Conservation (phyloP, 2,329 filamentous ascomycete species). For the Blastomyces gilchristii region DNA sequence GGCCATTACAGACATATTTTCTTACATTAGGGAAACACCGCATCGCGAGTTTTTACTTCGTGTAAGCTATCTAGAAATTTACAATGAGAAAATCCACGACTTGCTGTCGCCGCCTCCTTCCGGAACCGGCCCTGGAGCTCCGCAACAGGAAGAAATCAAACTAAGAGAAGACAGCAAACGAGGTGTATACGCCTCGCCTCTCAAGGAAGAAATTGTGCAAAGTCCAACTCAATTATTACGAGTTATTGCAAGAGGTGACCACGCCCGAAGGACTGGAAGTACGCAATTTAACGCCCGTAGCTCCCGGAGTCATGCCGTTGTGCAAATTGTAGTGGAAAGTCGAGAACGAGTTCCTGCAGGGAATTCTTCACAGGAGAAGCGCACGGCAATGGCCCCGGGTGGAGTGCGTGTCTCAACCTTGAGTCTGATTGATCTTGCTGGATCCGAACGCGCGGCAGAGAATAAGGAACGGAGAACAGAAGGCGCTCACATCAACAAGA, state of each 20-base stretch:
- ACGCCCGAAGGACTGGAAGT: slow-evolving; percentile 79
- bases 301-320: slow-evolving; percentile 94
- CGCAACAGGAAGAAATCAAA: slow-evolving; percentile 83
- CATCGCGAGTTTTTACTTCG: slow-evolving; percentile 86
- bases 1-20: slow-evolving; percentile 97
- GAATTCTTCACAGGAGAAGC: slow-evolving; percentile 46
- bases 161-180: slow-evolving; percentile 91
- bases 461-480: slow-evolving; percentile 88
- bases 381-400: slow-evolving; percentile 63
- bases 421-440: slow-evolving; percentile 90
- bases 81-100: slow-evolving; percentile 96
- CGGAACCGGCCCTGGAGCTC: slow-evolving; percentile 42
- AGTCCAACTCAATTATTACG: slow-evolving; percentile 89
- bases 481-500: slow-evolving; percentile 98
- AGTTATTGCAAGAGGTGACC: slow-evolving; percentile 89
- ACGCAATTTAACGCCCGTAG: slow-evolving; percentile 96
- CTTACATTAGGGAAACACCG: slow-evolving; percentile 94
- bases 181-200: slow-evolving; percentile 86
- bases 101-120: slow-evolving; percentile 63
- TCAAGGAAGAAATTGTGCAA: slow-evolving; percentile 98
- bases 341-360: slow-evolving; percentile 65
- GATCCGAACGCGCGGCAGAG: slow-evolving; percentile 91
- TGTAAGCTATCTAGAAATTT: slow-evolving; percentile 97
- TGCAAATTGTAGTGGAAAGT: slow-evolving; percentile 97
- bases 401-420: slow-evolving; percentile 92